Evolutionary conservation across 257 asterid genomes (phyloP), one percentile per base, ranked within the genome.

Genomic region (Vinca minor): DNA sequence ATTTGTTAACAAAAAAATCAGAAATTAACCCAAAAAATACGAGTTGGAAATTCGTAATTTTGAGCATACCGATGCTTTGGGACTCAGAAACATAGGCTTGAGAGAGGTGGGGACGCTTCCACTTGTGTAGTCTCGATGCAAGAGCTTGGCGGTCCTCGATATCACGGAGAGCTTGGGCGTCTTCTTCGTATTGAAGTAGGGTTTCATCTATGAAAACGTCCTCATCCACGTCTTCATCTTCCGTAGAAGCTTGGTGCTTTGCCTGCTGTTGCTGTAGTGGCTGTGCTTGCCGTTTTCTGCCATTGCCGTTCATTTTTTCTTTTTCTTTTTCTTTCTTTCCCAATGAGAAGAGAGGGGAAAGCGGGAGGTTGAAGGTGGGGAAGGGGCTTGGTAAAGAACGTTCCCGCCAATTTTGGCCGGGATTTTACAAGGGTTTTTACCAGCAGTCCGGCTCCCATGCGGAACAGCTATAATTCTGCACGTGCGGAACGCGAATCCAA

Each of bases 191-290:
- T 63, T 84, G 95, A 45, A 92, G 85, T 64, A 85, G 82, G 78
- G 89, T 81, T 81, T 93, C 96, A 61, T 89, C 97, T 66, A 87
- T 78, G 78, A 85, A 89, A 9, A 87, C 79, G 61, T 93, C 98
- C 73, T 89, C 98, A 66, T 89, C 97, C 1, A 85, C 60, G 63
- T 89, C 96, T 71, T 93, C 98, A 20, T 87, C 96, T 59, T 85
- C 97, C 76, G 73, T 59, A 10, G 72, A n/a, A 4, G 85, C 85
- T 18, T 79, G 95, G 12, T 83, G 85, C 72, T 87, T 89, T 63
- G 65, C 62, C 68, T 41, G 87, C 78, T 47, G 84, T 62, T 50
- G 76, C 70, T 49, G 78, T 26, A 69, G 20, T 28, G 82, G 76
- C 54, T 85, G 85, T 52, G 80, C 70, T 65, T 83, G 73, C 66